Evolutionary conservation across 352 stramenopile species (phyloP).

Genomic region (Globisporangium nodosum): DNA sequence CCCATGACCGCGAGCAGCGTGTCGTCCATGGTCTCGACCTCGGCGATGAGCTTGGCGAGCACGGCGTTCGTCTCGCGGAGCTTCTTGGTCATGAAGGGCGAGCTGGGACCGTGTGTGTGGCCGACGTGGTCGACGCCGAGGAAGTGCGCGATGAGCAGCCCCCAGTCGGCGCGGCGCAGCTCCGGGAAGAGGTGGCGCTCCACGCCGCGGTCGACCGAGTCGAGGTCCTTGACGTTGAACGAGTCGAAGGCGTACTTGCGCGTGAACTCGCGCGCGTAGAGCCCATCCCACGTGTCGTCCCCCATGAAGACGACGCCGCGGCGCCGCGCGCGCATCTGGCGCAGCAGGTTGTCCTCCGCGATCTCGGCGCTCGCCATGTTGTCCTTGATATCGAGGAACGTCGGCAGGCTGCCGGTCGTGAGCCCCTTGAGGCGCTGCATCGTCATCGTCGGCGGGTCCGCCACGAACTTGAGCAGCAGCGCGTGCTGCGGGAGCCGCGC

Average conservation of each 20-base stretch:
- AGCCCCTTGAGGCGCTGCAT: conserved; percentile 98
- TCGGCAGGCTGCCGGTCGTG: conserved; percentile 95
- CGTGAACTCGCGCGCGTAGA: conserved; percentile 92
- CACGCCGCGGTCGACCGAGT: conserved; percentile 97
- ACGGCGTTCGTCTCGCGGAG: conserved; percentile 94
- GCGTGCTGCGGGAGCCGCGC: conserved; percentile 40
- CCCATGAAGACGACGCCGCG: conserved; percentile 94
- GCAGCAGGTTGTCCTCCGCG: conserved; percentile 95
- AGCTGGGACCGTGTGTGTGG: conserved; percentile 95
- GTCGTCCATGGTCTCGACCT: conserved; percentile 49
- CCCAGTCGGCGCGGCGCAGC: conserved; percentile 60
- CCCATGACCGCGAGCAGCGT: conserved; percentile 92
- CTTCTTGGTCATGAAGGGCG: conserved; percentile 93
- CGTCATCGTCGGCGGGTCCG: conserved; percentile 97
- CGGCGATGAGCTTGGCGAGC: conserved; percentile 66
- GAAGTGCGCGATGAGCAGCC: conserved; percentile 84
- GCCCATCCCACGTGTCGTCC: conserved; percentile 97
- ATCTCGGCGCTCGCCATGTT: conserved; percentile 91
- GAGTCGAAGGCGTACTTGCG: conserved; percentile 93
- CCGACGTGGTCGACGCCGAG: conserved; percentile 97
- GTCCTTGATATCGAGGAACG: conserved; percentile 96
- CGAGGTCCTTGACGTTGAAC: conserved; percentile 98
- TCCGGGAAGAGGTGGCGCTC: conserved; percentile 62
- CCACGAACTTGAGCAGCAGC: conserved; percentile 92
- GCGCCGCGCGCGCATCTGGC: conserved; percentile 63